phyloP scores from a whole-genome alignment of 2,329 filamentous ascomycete species.

The Herpotrichia juniperi region DNA sequence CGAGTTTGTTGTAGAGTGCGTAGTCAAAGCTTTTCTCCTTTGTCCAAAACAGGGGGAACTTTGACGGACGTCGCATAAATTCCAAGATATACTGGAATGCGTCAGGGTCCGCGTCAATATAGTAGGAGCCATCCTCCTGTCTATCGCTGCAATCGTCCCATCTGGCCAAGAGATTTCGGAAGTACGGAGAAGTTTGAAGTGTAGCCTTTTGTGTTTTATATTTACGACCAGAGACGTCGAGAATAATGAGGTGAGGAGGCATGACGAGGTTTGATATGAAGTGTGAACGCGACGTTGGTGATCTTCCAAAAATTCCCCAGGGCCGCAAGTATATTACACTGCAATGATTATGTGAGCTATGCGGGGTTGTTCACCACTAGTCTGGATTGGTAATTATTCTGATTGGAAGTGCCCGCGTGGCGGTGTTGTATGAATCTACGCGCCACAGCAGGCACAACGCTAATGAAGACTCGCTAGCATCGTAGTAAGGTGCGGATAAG shows the following conservation, averaged over 20 bases:
- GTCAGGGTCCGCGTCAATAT: constrained; percentile 46
- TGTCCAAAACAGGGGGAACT: constrained; percentile 39
- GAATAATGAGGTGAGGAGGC: constrained; percentile 13
- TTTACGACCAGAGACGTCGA: constrained; percentile 21
- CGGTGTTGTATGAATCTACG: too few species aligned
- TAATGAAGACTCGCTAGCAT: too few species aligned
- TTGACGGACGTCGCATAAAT: constrained; percentile 25
- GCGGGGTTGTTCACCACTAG: too few species aligned
- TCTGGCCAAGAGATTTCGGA: constrained; percentile 9
- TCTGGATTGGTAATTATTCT: too few species aligned
- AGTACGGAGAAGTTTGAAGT: constrained; percentile 16
- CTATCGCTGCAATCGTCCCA: constrained; percentile 8
- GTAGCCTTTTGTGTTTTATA: constrained; percentile 15
- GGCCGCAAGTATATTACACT: too few species aligned
- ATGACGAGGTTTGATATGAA: too few species aligned
- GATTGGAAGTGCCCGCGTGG: too few species aligned
- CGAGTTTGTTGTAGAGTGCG: constrained; percentile 30
- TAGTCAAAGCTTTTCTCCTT: constrained; percentile 31
- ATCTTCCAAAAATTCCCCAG: too few species aligned
- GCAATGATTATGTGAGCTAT: too few species aligned
- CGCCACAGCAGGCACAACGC: too few species aligned
- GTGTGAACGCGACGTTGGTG: too few species aligned
- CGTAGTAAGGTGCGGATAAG: too few species aligned
- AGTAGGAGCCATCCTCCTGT: constrained; percentile 38
- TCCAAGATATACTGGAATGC: constrained; percentile 37